Conservation (phyloP, 2,329 filamentous ascomycete genomes). For the Colletotrichum sidae region DNA sequence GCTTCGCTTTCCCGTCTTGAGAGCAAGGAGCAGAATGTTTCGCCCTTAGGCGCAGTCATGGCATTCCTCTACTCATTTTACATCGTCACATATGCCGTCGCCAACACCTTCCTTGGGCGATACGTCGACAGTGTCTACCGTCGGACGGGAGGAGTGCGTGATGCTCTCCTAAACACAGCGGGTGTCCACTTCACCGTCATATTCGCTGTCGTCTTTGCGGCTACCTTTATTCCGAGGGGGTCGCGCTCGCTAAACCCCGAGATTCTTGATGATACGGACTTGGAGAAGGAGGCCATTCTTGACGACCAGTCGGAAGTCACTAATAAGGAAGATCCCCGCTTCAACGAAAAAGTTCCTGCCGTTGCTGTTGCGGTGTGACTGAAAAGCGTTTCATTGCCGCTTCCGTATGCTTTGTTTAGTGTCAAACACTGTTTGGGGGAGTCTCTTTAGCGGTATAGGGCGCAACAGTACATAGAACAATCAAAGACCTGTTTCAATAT, state of each 20-base stretch:
- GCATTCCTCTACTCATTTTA: slow-evolving; percentile 62
- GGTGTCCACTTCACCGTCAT: slow-evolving; percentile 62
- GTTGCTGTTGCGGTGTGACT: neutral
- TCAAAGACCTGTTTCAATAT: too few relatives aligned
- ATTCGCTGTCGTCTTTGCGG: slow-evolving; percentile 51
- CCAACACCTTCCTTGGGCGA: slow-evolving; percentile 55
- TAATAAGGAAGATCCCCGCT: neutral
- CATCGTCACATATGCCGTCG: slow-evolving; percentile 59
- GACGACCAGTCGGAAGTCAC: neutral
- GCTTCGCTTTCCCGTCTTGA: slow-evolving; percentile 59
- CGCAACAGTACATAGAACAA: too few relatives aligned
- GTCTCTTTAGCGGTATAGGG: too few relatives aligned
- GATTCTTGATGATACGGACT: slow-evolving; percentile 51
- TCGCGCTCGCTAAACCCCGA: slow-evolving; percentile 56
- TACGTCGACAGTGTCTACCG: slow-evolving; percentile 57
- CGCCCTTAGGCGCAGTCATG: slow-evolving; percentile 62
- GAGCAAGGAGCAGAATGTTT: slow-evolving; percentile 56
- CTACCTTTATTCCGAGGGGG: slow-evolving; percentile 59
- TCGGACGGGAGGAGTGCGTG: slow-evolving; percentile 45
- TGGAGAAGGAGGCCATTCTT: slow-evolving; percentile 42
- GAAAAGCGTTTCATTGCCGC: neutral
- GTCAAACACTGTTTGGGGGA: too few relatives aligned
- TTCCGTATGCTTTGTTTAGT: too few relatives aligned
- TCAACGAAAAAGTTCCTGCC: slow-evolving; percentile 1
- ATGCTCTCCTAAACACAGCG: slow-evolving; percentile 55